These are phyloP conservation scores for Xylariaceae sp. DNA, from an alignment of 2,329 filamentous ascomycete genomes.

Conservation along the genomic window DNA sequence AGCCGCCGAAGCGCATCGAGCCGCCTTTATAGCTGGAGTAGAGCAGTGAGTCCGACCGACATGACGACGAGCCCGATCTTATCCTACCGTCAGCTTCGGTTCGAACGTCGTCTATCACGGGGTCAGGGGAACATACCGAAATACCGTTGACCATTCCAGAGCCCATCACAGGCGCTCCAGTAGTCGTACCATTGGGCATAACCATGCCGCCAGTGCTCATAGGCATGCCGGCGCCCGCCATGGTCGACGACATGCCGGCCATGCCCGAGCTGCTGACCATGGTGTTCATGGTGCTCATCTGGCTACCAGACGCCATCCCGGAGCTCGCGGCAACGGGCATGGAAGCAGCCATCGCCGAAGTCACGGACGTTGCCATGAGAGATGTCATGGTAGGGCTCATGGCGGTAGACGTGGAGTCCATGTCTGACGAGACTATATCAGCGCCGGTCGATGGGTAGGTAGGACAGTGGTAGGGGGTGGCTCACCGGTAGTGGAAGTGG, in stretches of 20 bases:
- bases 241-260: slow-evolving; percentile 7
- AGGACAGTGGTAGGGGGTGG: too few relatives aligned
- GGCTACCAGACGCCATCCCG: too few relatives aligned
- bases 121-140: slow-evolving; percentile 15
- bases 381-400: slow-evolving; percentile 1
- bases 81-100: slow-evolving; percentile 7
- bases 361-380: too few relatives aligned
- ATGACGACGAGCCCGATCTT: slow-evolving; percentile 17
- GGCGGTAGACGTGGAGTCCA: slow-evolving; percentile 1
- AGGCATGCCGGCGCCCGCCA: slow-evolving; percentile 7
- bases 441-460: background rate
- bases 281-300: slow-evolving; percentile 5
- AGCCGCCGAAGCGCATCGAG: too few relatives aligned
- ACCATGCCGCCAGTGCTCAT: slow-evolving; percentile 11
- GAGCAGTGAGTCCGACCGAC: slow-evolving; percentile 13
- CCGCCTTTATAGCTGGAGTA: slow-evolving; percentile 14
- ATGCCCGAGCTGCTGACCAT: background rate
- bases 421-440: background rate
- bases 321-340: too few relatives aligned
- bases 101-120: background rate
- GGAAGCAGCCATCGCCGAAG: too few relatives aligned
- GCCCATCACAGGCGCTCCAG: slow-evolving; percentile 12
- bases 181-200: slow-evolving; percentile 12
- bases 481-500: slow-evolving; percentile 3
- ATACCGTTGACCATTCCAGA: slow-evolving; percentile 9